Evolutionary conservation across 306 rosid species (phyloP), one percentile per base, ranked within the genome.

Genomic region (Cicer judaicum): DNA sequence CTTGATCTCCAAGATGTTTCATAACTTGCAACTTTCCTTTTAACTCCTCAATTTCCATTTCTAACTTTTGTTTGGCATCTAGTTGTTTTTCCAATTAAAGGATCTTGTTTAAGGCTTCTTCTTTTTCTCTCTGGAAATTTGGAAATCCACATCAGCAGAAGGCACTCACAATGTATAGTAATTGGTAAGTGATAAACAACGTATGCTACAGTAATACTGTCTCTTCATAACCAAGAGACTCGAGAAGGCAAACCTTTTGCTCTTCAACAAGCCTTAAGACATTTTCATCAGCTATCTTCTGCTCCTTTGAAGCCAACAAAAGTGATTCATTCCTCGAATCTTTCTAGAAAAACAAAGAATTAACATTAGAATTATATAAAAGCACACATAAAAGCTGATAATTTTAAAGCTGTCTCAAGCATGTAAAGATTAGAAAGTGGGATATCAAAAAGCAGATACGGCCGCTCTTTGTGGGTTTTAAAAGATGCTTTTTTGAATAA

Each of bases 11-110:
- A 50, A 91, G 96, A 88, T 93, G 97, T 85, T 87, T 88, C 97
- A 91, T 88, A 74, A 93, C 98, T 80, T 91, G 90, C 66, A 93
- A 63, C 73, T 93, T 91, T 57, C 98, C 98, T 83, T 87, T 93
- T 44, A 93, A 56, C 76, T 93, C 96, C 84, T 88, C 91, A 60
- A 93, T 93, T 81, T 93, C 98, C 97, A 93, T 89, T 80, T 91
- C 92, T 81, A 93, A 83, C 64, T 91, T 89, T 87, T 91, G 98
- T 78, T 93, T 91, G 19, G 89, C 93, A 81, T 91, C 97, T 77
- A 93, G 82, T 84, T 91, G 88, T 84, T 88, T 91, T 84, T 91
- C 89, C 87, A 93, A 79, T 84, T 78, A 83, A 83, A 93, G 86
- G 40, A 93, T 89, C 82, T 91, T 91, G 66, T 81, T 79, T 68